These are phyloP conservation scores for Colletotrichum chrysophilum DNA, from an alignment of 2,329 filamentous ascomycete genomes.

Conservation along the genomic window DNA sequence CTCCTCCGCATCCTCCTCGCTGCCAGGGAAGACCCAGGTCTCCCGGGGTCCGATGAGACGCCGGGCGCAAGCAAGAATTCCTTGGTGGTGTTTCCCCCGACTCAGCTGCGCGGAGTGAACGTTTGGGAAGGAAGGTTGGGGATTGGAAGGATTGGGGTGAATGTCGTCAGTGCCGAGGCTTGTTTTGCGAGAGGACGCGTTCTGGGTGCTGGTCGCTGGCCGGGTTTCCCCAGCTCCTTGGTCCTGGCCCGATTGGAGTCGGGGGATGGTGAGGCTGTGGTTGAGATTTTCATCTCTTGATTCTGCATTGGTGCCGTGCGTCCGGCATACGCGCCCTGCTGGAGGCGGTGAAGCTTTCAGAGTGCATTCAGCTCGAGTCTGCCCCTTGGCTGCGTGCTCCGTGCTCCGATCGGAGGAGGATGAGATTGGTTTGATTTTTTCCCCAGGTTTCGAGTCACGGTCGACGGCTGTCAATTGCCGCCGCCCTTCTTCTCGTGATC, in stretches of 20 bases:
- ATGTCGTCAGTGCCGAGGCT: constrained; percentile 3
- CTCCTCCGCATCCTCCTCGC: background rate
- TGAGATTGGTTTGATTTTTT: background rate
- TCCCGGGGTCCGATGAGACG: constrained; percentile 15
- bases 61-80: background rate
- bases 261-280: background rate
- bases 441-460: background rate
- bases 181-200: background rate
- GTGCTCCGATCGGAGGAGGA: background rate
- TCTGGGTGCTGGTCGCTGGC: background rate
- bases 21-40: constrained; percentile 13
- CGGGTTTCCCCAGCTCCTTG: background rate
- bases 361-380: constrained; percentile 1
- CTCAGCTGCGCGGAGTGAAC: constrained; percentile 2
- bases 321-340: background rate
- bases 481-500: background rate
- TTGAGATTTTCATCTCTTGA: background rate
- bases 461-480: background rate
- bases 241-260: background rate
- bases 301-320: background rate
- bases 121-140: background rate
- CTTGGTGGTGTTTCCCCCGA: constrained; percentile 12
- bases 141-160: background rate
- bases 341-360: background rate
- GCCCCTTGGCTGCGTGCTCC: background rate